Percentiles rank a stretch among this genome's conserved stretches.
Conservation (phyloP, 208 protist species). For the Leishmania martiniquensis region DNA sequence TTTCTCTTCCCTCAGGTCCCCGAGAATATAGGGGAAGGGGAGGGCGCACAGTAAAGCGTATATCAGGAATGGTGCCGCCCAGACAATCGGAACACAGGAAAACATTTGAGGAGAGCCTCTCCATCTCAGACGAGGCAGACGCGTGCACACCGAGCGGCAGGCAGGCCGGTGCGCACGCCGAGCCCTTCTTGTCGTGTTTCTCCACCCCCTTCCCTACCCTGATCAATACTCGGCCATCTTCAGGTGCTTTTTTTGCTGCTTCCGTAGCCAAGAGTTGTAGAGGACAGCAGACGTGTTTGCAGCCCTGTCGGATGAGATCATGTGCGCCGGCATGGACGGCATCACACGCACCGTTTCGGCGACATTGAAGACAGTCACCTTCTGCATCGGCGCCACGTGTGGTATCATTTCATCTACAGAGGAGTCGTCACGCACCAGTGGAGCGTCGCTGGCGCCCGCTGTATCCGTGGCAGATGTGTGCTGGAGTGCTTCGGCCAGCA, state of each 20-base stretch:
- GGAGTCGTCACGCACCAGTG: background rate
- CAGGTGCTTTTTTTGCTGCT: slow-evolving; percentile 21
- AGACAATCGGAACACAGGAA: too few species aligned
- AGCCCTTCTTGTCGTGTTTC: background rate
- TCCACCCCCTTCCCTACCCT: background rate
- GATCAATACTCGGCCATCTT: slow-evolving; percentile 14
- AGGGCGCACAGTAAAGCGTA: too few species aligned
- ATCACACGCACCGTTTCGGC: slow-evolving; percentile 22
- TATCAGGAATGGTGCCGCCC: too few species aligned
- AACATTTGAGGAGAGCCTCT: too few species aligned
- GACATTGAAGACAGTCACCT: slow-evolving; percentile 14
- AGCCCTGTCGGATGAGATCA: slow-evolving; percentile 27
- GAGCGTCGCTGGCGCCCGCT: background rate
- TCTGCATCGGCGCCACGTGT: background rate
- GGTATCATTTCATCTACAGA: background rate
- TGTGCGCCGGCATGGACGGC: slow-evolving; percentile 27
- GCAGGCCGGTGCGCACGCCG: too few species aligned
- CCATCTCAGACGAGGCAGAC: background rate
- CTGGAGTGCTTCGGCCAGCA: slow-evolving; percentile 17
- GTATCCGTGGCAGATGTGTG: background rate
- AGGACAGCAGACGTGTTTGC: slow-evolving; percentile 34
- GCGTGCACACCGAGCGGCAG: too few species aligned
- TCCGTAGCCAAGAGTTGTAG: slow-evolving; percentile 34
- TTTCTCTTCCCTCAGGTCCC: too few species aligned
- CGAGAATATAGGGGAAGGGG: too few species aligned